Evolutionary conservation across 441 rosid species (phyloP).

Genomic region (Adansonia madagascariensis): DNA sequence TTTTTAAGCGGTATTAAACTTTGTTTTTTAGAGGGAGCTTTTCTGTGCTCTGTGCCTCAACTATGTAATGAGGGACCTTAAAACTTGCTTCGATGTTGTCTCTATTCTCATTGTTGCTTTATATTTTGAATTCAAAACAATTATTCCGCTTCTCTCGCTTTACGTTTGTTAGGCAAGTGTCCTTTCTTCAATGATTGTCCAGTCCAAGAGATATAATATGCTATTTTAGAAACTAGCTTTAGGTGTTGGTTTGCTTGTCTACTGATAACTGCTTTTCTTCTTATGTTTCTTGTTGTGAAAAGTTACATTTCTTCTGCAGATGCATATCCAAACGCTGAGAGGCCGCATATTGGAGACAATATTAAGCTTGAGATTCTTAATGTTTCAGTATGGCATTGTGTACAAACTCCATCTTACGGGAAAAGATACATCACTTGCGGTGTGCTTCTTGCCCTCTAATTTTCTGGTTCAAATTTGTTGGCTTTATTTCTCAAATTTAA

Average conservation of each 20-base stretch:
- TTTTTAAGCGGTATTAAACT: background rate
- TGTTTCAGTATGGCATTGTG: constrained; percentile 93
- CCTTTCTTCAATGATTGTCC: background rate
- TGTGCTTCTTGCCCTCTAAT: constrained; percentile 37
- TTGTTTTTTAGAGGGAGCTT: background rate
- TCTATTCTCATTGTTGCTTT: background rate
- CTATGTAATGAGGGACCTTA: background rate
- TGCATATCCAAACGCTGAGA: constrained; percentile 85
- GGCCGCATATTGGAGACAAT: constrained; percentile 91
- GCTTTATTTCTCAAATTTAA: background rate
- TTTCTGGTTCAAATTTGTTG: background rate
- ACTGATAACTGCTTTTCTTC: background rate
- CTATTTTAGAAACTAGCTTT: constrained; percentile 3
- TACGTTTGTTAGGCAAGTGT: background rate
- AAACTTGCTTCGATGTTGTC: background rate
- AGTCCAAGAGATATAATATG: background rate
- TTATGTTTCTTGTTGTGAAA: constrained; percentile 13
- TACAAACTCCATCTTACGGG: constrained; percentile 86
- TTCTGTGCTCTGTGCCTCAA: constrained; percentile 6
- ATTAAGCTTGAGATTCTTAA: constrained; percentile 76
- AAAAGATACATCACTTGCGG: constrained; percentile 73
- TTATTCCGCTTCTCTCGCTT: background rate
- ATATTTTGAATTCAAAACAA: background rate
- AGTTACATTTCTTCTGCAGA: constrained; percentile 51
- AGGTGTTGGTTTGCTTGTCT: constrained; percentile 13